phyloP scores from a whole-genome alignment of 2,329 filamentous ascomycete genomes.

The Tolypocladium paradoxum region DNA sequence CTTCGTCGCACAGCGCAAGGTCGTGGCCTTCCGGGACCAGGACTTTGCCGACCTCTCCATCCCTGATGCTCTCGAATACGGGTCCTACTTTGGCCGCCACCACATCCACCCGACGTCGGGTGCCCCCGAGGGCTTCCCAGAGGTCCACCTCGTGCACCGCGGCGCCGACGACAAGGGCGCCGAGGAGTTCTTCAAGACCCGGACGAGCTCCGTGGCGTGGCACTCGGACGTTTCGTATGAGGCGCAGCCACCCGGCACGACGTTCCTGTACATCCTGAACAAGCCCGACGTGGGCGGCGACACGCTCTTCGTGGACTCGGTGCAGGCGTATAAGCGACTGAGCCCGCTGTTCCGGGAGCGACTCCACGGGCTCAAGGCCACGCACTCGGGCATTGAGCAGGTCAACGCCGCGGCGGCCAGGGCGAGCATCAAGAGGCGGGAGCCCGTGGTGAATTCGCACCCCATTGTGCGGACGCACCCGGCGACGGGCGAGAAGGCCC shows the following conservation, averaged over 20 bases:
- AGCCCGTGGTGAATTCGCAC: constrained; percentile 64
- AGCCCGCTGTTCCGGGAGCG: constrained; percentile 70
- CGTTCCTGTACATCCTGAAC: constrained; percentile 82
- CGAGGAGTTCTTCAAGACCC: constrained; percentile 50
- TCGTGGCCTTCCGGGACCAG: constrained; percentile 68
- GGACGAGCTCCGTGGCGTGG: constrained; percentile 77
- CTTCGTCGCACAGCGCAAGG: constrained; percentile 65
- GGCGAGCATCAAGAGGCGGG: constrained; percentile 62
- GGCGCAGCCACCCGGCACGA: constrained; percentile 78
- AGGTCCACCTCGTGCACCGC: constrained; percentile 71
- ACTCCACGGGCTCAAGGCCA: constrained; percentile 68
- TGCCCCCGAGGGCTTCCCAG: constrained; percentile 60
- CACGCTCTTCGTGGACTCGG: constrained; percentile 72
- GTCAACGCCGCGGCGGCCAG: constrained; percentile 55
- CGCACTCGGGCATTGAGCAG: constrained; percentile 77
- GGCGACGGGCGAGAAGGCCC: constrained; percentile 69
- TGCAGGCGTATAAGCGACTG: constrained; percentile 69
- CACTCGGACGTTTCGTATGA: constrained; percentile 86
- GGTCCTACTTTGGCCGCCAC: constrained; percentile 67
- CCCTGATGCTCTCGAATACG: constrained; percentile 55
- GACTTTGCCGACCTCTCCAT: constrained; percentile 64
- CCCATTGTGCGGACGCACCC: constrained; percentile 76
- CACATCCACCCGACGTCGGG: constrained; percentile 76
- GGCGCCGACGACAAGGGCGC: constrained; percentile 39
- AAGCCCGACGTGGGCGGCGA: constrained; percentile 71